Evolutionary conservation across 306 rosid genomes (phyloP).

Genomic region (Sechiopsis laciniata): DNA sequence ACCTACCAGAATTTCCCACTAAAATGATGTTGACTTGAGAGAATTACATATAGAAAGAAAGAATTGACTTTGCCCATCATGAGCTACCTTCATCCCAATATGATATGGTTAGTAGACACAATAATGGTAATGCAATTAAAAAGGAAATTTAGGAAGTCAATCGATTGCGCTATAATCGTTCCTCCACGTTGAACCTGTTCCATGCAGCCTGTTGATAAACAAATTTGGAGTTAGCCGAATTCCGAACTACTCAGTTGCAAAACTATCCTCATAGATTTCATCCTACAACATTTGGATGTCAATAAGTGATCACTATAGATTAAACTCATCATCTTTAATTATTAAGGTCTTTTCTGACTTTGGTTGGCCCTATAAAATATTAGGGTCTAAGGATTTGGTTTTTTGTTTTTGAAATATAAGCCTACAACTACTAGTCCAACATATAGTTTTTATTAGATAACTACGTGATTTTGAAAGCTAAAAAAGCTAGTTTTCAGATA

Average conservation of each 20-base stretch:
- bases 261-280: too few relatives aligned
- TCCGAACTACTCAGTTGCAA: neutral
- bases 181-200: constrained; percentile 84
- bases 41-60: neutral
- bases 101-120: neutral
- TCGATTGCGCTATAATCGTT: constrained; percentile 39
- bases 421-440: too few relatives aligned
- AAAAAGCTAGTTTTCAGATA: too few relatives aligned
- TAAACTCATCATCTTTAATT: too few relatives aligned
- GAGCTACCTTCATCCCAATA: neutral
- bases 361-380: too few relatives aligned
- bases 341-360: too few relatives aligned
- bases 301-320: too few relatives aligned
- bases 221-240: neutral
- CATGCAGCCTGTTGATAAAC: constrained; percentile 67
- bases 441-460: too few relatives aligned
- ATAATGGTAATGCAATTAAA: constrained; percentile 1
- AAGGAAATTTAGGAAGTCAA: constrained; percentile 14
- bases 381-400: too few relatives aligned
- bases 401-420: too few relatives aligned
- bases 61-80: neutral
- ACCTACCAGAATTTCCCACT: neutral
- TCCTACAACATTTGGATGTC: too few relatives aligned
- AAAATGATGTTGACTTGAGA: neutral
- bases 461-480: too few relatives aligned